Percentiles rank a stretch among this genome's conserved stretches.
Evolutionary conservation across 768 basidiomycete genomes (phyloP).

Genomic region (Chalciporus pseudorubinellus): DNA sequence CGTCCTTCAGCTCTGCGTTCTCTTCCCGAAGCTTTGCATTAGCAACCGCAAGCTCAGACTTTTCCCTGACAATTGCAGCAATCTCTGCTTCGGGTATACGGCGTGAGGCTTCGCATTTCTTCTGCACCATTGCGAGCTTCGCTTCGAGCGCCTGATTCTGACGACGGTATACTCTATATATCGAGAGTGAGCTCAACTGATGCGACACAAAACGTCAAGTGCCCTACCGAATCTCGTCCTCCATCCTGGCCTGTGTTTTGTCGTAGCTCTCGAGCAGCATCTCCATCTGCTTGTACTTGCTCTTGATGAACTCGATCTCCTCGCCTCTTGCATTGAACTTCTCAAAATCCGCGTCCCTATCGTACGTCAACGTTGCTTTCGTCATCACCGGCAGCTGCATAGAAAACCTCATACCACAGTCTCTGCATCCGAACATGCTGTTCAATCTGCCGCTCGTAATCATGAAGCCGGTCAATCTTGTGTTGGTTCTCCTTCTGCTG

Average conservation of each 20-base stretch:
- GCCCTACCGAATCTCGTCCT: slow-evolving; percentile 57
- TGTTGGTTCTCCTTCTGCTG: slow-evolving; percentile 74
- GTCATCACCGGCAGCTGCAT: neutral
- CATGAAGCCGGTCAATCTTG: slow-evolving; percentile 75
- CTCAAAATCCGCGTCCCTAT: slow-evolving; percentile 73
- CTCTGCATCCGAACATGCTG: slow-evolving; percentile 74
- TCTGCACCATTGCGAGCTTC: slow-evolving; percentile 46
- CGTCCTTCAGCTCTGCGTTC: slow-evolving; percentile 53
- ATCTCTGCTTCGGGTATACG: slow-evolving; percentile 41
- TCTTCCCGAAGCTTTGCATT: slow-evolving; percentile 57
- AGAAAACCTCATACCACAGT: slow-evolving; percentile 59
- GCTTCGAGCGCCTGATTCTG: slow-evolving; percentile 64
- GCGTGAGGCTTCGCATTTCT: slow-evolving; percentile 37
- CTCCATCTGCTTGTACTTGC: slow-evolving; percentile 63
- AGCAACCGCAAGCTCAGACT: slow-evolving; percentile 42
- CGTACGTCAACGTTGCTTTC: slow-evolving; percentile 7
- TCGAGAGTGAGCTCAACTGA: neutral
- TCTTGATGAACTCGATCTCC: slow-evolving; percentile 54
- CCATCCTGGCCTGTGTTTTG: slow-evolving; percentile 49
- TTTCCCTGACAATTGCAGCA: slow-evolving; percentile 45
- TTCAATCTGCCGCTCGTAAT: slow-evolving; percentile 87
- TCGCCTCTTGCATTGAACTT: slow-evolving; percentile 65
- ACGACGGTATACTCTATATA: slow-evolving; percentile 50
- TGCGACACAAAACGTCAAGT: neutral
- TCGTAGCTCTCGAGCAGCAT: slow-evolving; percentile 59